A percentile compares a stretch with the other conserved stretches of the same genome.
Evolutionary conservation across 345 rosid species (phyloP).

Genomic region (Gynandropsis gynandra): DNA sequence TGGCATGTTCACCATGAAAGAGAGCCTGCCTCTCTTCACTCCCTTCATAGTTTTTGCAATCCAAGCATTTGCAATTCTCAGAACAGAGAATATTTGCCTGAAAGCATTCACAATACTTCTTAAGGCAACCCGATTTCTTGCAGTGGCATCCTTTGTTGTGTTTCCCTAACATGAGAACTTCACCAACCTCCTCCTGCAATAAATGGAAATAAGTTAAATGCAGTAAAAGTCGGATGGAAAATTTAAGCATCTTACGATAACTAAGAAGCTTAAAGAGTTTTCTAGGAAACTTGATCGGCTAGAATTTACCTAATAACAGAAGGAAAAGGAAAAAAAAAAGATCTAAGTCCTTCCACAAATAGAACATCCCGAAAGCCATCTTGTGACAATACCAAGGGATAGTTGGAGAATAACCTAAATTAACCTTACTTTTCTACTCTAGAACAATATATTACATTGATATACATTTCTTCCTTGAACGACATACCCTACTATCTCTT

Average conservation of each 20-base stretch:
- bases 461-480: neutral
- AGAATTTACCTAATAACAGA: too few relatives aligned
- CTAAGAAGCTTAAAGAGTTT: neutral
- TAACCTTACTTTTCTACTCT: too few relatives aligned
- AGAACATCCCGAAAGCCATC: neutral
- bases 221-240: too few relatives aligned
- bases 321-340: neutral
- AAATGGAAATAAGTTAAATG: neutral
- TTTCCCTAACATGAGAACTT: slow-evolving; percentile 60
- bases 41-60: slow-evolving; percentile 96
- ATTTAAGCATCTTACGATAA: neutral
- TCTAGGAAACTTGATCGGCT: neutral
- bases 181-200: slow-evolving; percentile 76
- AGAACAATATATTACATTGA: neutral
- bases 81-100: slow-evolving; percentile 97
- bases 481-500: slow-evolving; percentile 61
- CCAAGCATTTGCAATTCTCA: slow-evolving; percentile 93
- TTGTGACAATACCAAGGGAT: too few relatives aligned
- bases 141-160: slow-evolving; percentile 99
- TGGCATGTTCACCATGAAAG: slow-evolving; percentile 85
- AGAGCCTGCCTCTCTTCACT: slow-evolving; percentile 96
- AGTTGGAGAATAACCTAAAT: too few relatives aligned
- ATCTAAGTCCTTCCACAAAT: neutral
- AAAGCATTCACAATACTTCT: slow-evolving; percentile 97
- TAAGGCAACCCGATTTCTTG: slow-evolving; percentile 96